Percentiles rank a stretch among this genome's conserved stretches.
Evolutionary conservation across 1,284 basidiomycete genomes (phyloP).

Genomic region (Tilletia walkeri): DNA sequence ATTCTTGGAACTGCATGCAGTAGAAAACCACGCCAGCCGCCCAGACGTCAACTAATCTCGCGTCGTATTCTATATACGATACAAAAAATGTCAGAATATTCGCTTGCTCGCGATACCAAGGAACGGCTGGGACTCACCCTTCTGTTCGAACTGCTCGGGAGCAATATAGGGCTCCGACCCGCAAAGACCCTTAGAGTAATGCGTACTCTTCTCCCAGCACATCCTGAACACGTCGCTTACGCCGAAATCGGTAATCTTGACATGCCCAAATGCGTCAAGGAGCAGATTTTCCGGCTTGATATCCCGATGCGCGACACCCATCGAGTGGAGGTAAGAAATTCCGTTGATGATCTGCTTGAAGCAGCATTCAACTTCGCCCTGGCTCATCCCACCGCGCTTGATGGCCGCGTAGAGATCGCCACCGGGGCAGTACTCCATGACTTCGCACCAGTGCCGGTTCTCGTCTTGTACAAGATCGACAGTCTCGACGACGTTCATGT

Average conservation of each 20-base stretch:
- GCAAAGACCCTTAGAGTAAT: slow-evolving; percentile 93
- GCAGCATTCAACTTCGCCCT: slow-evolving; percentile 90
- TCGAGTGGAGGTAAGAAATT: slow-evolving; percentile 84
- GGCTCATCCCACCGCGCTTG: slow-evolving; percentile 93
- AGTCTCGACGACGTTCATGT: slow-evolving; percentile 94
- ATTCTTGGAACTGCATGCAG: slow-evolving; percentile 66
- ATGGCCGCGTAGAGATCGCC: slow-evolving; percentile 96
- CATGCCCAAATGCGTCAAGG: slow-evolving; percentile 84
- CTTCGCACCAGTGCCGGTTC: slow-evolving; percentile 93
- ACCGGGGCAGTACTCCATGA: slow-evolving; percentile 95
- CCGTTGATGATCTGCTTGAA: slow-evolving; percentile 95
- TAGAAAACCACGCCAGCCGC: slow-evolving; percentile 96
- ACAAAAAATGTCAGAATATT: not conserved
- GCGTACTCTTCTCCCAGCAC: slow-evolving; percentile 95
- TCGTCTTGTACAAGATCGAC: slow-evolving; percentile 98
- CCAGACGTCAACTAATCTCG: slow-evolving; percentile 95
- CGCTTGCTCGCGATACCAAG: not conserved
- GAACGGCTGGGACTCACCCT: slow-evolving; percentile 70
- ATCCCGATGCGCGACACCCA: slow-evolving; percentile 95
- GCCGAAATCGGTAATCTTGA: slow-evolving; percentile 99
- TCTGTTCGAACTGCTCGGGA: slow-evolving; percentile 91
- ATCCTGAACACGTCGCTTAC: slow-evolving; percentile 96
- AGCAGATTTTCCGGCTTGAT: slow-evolving; percentile 98
- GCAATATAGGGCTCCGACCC: slow-evolving; percentile 98
- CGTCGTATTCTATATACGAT: slow-evolving; percentile 77